phyloP scores from a whole-genome alignment of 345 rosid species.

The Streptanthus diversifolius region DNA sequence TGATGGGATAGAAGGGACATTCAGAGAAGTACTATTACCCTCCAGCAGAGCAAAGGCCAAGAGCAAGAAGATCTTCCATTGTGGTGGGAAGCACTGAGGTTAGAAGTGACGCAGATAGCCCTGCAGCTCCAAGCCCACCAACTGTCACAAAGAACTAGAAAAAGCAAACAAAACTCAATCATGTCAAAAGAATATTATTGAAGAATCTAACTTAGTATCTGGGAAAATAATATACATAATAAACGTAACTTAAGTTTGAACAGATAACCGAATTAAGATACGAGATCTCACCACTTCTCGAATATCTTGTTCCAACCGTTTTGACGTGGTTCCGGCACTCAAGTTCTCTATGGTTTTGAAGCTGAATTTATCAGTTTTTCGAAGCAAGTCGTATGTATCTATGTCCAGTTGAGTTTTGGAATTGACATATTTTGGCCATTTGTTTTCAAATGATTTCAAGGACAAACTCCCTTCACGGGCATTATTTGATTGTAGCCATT shows the following conservation, averaged over 20 bases:
- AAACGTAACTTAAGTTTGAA: neutral
- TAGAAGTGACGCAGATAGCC: constrained; percentile 84
- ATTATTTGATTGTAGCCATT: constrained; percentile 71
- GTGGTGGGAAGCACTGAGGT: constrained; percentile 83
- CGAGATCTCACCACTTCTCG: constrained; percentile 60
- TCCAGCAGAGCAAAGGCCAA: constrained; percentile 93
- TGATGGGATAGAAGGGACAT: neutral
- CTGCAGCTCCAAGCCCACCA: constrained; percentile 93
- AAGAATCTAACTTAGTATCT: neutral
- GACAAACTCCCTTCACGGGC: constrained; percentile 56
- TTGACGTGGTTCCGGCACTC: constrained; percentile 57
- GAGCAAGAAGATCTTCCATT: constrained; percentile 90
- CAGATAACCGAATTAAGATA: neutral
- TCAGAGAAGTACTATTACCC: constrained; percentile 49
- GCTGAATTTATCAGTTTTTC: constrained; percentile 51
- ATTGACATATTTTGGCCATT: constrained; percentile 56
- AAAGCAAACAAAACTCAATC: constrained; percentile 10
- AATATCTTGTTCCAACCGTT: constrained; percentile 63
- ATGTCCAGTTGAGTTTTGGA: constrained; percentile 37
- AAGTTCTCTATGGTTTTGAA: constrained; percentile 53
- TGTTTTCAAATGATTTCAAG: constrained; percentile 67
- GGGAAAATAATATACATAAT: neutral
- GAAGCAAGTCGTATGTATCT: constrained; percentile 48
- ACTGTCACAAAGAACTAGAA: constrained; percentile 70
- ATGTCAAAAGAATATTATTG: neutral